These are phyloP conservation scores for Podaxis sp. DNA, from an alignment of 768 basidiomycete genomes.

Conservation along the genomic window DNA sequence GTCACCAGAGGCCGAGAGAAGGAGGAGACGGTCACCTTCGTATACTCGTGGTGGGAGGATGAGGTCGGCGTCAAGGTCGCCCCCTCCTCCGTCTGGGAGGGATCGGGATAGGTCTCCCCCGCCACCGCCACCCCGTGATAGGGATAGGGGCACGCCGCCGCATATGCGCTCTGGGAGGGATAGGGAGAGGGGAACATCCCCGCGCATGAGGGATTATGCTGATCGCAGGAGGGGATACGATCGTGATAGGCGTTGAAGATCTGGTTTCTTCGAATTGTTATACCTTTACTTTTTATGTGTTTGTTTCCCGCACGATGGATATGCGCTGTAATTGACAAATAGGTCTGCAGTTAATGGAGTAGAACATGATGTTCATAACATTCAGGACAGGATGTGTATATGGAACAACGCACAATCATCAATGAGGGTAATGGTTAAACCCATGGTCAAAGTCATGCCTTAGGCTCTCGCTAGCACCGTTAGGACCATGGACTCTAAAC, in stretches of 20 bases:
- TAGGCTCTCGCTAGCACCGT: no score
- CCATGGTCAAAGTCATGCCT: no score
- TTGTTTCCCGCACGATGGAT: not conserved
- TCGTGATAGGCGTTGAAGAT: constrained; percentile 12
- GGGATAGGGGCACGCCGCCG: constrained; percentile 12
- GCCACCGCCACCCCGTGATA: constrained; percentile 16
- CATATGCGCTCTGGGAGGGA: constrained; percentile 9
- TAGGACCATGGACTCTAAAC: no score
- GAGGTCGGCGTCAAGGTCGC: constrained; percentile 18
- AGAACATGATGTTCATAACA: no score
- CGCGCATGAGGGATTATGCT: constrained; percentile 12
- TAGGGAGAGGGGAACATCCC: constrained; percentile 10
- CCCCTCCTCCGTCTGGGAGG: constrained; percentile 21
- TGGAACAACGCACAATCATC: no score
- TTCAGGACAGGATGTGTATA: no score
- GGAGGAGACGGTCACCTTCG: constrained; percentile 9
- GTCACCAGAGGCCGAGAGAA: constrained; percentile 16
- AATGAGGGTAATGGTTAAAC: no score
- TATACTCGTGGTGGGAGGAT: constrained; percentile 17
- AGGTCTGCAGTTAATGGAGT: no score
- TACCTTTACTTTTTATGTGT: not conserved
- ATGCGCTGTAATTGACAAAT: not conserved
- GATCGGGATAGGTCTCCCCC: constrained; percentile 19
- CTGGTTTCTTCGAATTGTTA: not conserved
- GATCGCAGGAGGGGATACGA: constrained; percentile 6